Conservation (phyloP, 108 stramenopile genomes). For the Mediolabrus comicus region DNA sequence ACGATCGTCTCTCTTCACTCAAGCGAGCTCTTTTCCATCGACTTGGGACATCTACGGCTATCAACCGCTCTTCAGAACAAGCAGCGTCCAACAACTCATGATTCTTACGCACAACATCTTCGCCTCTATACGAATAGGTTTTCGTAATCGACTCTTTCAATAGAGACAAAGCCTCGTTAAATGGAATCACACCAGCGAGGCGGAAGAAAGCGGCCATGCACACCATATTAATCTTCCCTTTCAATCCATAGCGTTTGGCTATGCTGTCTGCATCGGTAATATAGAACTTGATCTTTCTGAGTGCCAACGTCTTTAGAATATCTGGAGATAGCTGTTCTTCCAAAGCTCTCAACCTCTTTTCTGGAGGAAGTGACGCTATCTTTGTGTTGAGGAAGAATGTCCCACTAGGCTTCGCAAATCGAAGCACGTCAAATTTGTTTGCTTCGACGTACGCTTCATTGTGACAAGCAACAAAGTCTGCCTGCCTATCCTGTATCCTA, state of each 20-base stretch:
- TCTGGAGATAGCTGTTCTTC: constrained; percentile 55
- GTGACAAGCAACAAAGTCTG: constrained; percentile 61
- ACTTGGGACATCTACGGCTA: constrained; percentile 48
- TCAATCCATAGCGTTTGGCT: constrained; percentile 49
- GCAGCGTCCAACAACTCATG: constrained; percentile 51
- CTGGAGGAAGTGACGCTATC: constrained; percentile 45
- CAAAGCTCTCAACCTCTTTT: constrained; percentile 48
- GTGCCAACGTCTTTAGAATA: constrained; percentile 43
- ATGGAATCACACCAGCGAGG: constrained; percentile 52
- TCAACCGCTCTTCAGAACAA: constrained; percentile 49
- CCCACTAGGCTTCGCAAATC: constrained; percentile 49
- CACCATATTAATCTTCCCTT: constrained; percentile 67
- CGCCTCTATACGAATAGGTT: constrained; percentile 60
- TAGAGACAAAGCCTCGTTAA: constrained; percentile 49
- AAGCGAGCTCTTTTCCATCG: constrained; percentile 45
- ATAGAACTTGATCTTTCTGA: constrained; percentile 37
- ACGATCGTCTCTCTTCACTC: constrained; percentile 33
- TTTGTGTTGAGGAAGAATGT: constrained; percentile 66
- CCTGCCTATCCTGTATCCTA: constrained; percentile 52
- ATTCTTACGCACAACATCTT: constrained; percentile 60
- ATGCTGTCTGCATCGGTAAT: constrained; percentile 60
- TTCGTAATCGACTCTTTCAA: constrained; percentile 53
- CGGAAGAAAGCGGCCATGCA: constrained; percentile 62
- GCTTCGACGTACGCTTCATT: constrained; percentile 62
- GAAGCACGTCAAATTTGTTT: constrained; percentile 63